A percentile compares a stretch with the other conserved stretches of the same genome.
phyloP scores from a whole-genome alignment of 257 asterid genomes.

The Solanum peruvianum region DNA sequence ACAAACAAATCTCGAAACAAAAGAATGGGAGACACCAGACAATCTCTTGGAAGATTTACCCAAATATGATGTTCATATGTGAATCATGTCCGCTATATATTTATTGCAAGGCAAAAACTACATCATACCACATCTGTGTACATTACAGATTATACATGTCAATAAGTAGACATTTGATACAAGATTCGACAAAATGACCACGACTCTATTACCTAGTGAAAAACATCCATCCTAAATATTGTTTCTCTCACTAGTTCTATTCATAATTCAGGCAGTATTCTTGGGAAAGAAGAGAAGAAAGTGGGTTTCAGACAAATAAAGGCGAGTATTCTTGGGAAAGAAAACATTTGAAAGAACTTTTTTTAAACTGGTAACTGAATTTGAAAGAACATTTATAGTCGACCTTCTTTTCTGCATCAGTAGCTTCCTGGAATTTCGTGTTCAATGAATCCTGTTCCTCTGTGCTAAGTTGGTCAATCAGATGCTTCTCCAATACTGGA shows the following conservation, averaged over 20 bases:
- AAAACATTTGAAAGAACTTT: not conserved
- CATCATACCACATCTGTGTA: not conserved
- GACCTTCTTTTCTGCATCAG: conserved; percentile 90
- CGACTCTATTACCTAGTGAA: not conserved
- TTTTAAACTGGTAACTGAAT: not conserved
- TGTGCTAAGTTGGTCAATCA: conserved; percentile 78
- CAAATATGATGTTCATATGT: not conserved
- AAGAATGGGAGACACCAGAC: not conserved
- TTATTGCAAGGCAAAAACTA: not conserved
- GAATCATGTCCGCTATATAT: not conserved
- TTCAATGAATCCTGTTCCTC: conserved; percentile 81
- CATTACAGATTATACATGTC: not conserved
- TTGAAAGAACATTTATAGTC: not conserved
- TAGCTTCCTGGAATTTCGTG: conserved; percentile 81
- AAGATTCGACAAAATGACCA: not conserved
- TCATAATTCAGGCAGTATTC: not conserved
- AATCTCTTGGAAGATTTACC: not conserved
- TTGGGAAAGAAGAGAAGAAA: not conserved
- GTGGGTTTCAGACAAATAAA: not conserved
- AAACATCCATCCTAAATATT: not conserved
- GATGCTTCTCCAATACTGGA: conserved; percentile 88
- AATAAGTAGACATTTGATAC: not conserved
- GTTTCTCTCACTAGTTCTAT: not conserved
- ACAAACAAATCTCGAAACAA: not conserved
- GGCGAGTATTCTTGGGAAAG: not conserved